Evolutionary conservation across 202 grass and related monocot species (phyloP), one percentile per base, ranked within the genome.

Genomic region (Eragrostis tef): DNA sequence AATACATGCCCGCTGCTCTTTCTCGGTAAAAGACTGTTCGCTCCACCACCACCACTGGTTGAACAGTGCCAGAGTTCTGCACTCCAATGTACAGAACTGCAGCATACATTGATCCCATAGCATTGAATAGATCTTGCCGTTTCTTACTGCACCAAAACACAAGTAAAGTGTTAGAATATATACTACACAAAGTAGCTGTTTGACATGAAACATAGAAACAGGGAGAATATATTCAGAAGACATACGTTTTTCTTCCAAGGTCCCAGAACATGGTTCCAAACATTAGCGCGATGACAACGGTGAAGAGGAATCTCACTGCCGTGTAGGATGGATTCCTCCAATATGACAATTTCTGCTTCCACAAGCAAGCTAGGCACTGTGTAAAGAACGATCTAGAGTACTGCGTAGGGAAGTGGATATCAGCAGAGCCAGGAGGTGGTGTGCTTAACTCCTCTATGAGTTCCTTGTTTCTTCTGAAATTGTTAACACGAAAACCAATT

Each of bases 1-100:
- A 93, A 69, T 97, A 97, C 93, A 97, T 97, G 64, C 90, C 93
- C 11, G 93, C 93, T 49, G 90, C 93, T 70, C 80, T 91, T 86
- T 97, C 93, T 87, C 93, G 89, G 29, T 97, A 97, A 80, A 97
- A 97, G 48, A 97, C 93, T 17, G 88, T 97, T 84, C 93, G 81
- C 72, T 97, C 93, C 22, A 97, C 79, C 49, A 80, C 88, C 53
- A 97, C 90, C 29, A 93, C 91, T 39, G 93, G 93, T 79, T 91
- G 90, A 79, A 93, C 93, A 13, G 93, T 79, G 60, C 74, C 79
- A 67, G 86, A 78, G 78, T 97, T 97, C 78, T 91, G 84, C 6
- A 89, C 48, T 71, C 93, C 93, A 49, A 93, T 64, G 76, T 88
- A 93, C 7, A 93, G 47, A 84, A 93, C 90, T 67, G 93, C 88